Evolutionary conservation across 1,284 basidiomycete genomes (phyloP), one percentile per base, ranked within the genome.

Genomic region (Puccinia polysora): DNA sequence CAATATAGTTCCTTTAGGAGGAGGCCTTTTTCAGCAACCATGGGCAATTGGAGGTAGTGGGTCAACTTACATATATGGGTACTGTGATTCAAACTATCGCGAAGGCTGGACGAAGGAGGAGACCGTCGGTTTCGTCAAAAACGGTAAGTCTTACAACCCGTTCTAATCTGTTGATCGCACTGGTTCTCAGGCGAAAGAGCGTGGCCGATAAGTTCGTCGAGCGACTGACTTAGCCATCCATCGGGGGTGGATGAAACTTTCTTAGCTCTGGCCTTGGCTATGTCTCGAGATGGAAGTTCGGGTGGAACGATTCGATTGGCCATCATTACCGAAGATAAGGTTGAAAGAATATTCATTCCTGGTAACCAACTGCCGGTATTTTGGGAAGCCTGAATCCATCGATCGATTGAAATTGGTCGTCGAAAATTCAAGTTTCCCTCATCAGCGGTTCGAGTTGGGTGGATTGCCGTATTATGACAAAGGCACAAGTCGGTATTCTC

Each of bases 41-140:
- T 97, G 93, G 93, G 91, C 92, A 63, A 97, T 97, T 76, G 93
- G 91, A 78, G 93, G 91, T 88, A 96, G 92, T 69, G 96, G 96
- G 15, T 97, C 93, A 50, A 91, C 93, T 12, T 99, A 97, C 80
- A 93, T 98, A 20, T 98, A 98, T 79, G 96, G 95, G 59, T 98
- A 96, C 82, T 98, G 96, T 79, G 96, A 99, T 80, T 91, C 96
- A 34, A 97, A 92, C n/a, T 99, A 90, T 81, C 83, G 86, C 79
- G 91, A 95, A 43, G 91, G 89, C n/a, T 95, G 91, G 94, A 87
- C 85, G 2, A 85, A 86, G 76, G 90, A 93, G 52, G 86, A 97
- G 82, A 97, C 94, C 0, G 81, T 99, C 73, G 84, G 94, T 55
- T 98, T 98, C 80, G 95, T 98, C 71, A 90, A 88, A 83, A 96